These are phyloP conservation scores for Fusarium sp. DNA, from an alignment of 2,329 filamentous ascomycete genomes.

Conservation along the genomic window DNA sequence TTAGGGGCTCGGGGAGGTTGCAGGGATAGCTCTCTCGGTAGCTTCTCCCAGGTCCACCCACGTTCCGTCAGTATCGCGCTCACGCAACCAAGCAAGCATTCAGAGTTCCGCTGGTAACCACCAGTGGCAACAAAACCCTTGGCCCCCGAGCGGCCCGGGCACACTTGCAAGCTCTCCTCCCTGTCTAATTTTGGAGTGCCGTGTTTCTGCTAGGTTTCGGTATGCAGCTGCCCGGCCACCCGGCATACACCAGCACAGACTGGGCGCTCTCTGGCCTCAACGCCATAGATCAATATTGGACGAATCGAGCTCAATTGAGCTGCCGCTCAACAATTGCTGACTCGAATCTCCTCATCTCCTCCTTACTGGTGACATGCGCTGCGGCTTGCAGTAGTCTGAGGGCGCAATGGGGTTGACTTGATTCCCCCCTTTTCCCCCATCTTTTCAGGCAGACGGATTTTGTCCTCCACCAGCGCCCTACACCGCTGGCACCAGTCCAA, in stretches of 20 bases:
- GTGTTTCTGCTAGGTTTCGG: slow-evolving; percentile 26
- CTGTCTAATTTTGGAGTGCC: slow-evolving; percentile 35
- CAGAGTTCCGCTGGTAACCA: slow-evolving; percentile 6
- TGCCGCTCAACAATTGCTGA: not conserved
- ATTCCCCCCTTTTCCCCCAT: slow-evolving; percentile 27
- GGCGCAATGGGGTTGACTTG: slow-evolving; percentile 10
- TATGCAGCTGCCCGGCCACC: slow-evolving; percentile 32
- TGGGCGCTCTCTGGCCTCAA: slow-evolving; percentile 11
- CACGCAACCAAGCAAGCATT: not conserved
- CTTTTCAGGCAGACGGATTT: slow-evolving; percentile 41
- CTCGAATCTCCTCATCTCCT: not conserved
- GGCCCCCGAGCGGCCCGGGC: slow-evolving; percentile 29
- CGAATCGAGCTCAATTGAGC: slow-evolving; percentile 1
- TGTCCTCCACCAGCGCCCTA: slow-evolving; percentile 14
- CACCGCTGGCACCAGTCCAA: slow-evolving; percentile 28
- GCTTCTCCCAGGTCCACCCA: slow-evolving; percentile 26
- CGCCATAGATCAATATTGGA: slow-evolving; percentile 1
- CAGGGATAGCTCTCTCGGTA: slow-evolving; percentile 43
- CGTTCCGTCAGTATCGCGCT: not conserved
- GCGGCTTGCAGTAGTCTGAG: slow-evolving; percentile 37
- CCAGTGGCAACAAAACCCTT: slow-evolving; percentile 17
- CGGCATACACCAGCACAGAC: slow-evolving; percentile 21
- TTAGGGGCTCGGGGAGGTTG: slow-evolving; percentile 32
- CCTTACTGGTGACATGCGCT: slow-evolving; percentile 16
- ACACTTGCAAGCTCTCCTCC: slow-evolving; percentile 29